Evolutionary conservation across 2,329 filamentous ascomycete species (phyloP).

Genomic region (Aspergillus puulaauensis): DNA sequence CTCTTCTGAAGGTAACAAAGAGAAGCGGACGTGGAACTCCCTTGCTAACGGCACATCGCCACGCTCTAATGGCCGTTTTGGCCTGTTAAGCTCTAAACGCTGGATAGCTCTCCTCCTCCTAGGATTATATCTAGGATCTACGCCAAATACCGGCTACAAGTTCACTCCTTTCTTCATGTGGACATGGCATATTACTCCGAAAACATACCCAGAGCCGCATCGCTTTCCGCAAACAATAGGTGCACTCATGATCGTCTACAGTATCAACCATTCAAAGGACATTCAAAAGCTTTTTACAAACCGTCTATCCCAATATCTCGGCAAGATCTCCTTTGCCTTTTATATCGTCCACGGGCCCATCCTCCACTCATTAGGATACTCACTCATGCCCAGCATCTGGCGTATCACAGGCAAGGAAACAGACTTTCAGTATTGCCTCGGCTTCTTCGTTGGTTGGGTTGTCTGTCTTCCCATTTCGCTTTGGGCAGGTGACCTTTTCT

Average conservation of each 20-base stretch:
- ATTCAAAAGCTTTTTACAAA: conserved; percentile 45
- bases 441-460: conserved; percentile 40
- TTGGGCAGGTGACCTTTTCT: conserved; percentile 61
- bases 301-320: conserved; percentile 45
- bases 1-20: conserved; percentile 21
- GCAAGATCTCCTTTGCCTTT: conserved; percentile 49
- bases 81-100: conserved; percentile 29
- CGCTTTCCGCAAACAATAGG: conserved; percentile 47
- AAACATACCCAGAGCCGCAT: conserved; percentile 42
- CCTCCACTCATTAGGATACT: conserved; percentile 44
- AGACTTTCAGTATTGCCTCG: conserved; percentile 39
- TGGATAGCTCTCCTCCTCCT: conserved; percentile 40
- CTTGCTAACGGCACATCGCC: neutral
- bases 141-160: conserved; percentile 40
- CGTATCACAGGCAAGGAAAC: conserved; percentile 39
- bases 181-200: conserved; percentile 40
- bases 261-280: conserved; percentile 40
- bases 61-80: conserved; percentile 5
- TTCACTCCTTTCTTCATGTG: conserved; percentile 44
- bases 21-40: conserved; percentile 16
- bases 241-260: conserved; percentile 43
- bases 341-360: conserved; percentile 50
- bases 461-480: conserved; percentile 45
- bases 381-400: conserved; percentile 45
- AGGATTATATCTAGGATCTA: conserved; percentile 45